These are phyloP conservation scores for Eucalyptus paniculata DNA, from an alignment of 345 rosid genomes.

Conservation along the genomic window DNA sequence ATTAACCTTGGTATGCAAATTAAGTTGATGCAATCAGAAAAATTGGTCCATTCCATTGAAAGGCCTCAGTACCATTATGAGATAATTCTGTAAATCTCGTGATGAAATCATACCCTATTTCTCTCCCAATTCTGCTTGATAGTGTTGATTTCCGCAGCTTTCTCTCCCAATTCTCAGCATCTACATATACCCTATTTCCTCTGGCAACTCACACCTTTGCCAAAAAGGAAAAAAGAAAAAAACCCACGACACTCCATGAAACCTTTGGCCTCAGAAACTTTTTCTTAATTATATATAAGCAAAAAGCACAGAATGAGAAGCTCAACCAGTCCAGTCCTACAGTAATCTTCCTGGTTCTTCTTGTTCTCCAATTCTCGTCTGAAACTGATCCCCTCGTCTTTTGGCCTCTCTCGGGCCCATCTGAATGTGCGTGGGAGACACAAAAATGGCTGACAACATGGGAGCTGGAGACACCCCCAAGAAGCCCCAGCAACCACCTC, in stretches of 20 bases:
- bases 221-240: not conserved
- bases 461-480: constrained; percentile 26
- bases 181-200: not conserved
- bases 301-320: not conserved
- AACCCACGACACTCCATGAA: not conserved
- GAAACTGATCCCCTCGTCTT: not conserved
- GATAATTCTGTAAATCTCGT: not conserved
- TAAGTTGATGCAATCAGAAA: not conserved
- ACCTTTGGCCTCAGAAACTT: not conserved
- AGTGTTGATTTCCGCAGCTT: not conserved
- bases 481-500: constrained; percentile 33
- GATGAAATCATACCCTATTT: not conserved
- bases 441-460: constrained; percentile 3
- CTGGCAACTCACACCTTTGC: not conserved
- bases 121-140: not conserved
- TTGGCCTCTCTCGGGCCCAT: constrained; percentile 1
- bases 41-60: not conserved
- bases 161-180: not conserved
- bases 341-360: not conserved
- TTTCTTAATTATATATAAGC: not conserved
- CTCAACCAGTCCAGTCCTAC: not conserved
- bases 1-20: not conserved
- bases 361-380: not conserved
- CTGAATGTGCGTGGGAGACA: not conserved
- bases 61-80: not conserved